These are phyloP conservation scores for Ceratonia siliqua DNA, from an alignment of 306 rosid genomes.

Conservation along the genomic window DNA sequence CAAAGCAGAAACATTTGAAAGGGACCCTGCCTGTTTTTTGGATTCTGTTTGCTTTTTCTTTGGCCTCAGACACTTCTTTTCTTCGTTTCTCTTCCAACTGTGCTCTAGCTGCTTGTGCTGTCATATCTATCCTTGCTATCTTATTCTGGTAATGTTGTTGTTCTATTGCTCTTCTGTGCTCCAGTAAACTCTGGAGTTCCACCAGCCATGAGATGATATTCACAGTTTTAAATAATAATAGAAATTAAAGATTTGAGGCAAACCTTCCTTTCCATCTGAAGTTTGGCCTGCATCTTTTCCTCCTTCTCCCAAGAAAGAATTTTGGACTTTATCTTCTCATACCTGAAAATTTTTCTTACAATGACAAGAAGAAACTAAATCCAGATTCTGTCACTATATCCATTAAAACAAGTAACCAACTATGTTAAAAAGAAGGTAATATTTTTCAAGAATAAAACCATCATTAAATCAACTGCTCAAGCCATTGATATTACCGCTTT, in stretches of 20 bases:
- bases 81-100: slow-evolving; percentile 65
- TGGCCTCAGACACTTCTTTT: slow-evolving; percentile 49
- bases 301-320: slow-evolving; percentile 70
- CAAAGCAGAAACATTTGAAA: slow-evolving; percentile 53
- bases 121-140: slow-evolving; percentile 55
- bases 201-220: slow-evolving; percentile 22
- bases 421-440: background rate
- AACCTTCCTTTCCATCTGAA: slow-evolving; percentile 68
- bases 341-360: slow-evolving; percentile 49
- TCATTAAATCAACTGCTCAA: background rate
- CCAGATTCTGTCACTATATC: background rate
- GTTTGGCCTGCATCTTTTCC: slow-evolving; percentile 59
- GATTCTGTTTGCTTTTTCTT: slow-evolving; percentile 53
- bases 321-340: slow-evolving; percentile 52
- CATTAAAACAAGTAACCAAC: background rate
- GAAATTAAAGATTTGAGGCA: background rate
- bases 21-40: slow-evolving; percentile 56
- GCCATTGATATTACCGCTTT: slow-evolving; percentile 42
- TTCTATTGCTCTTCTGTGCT: slow-evolving; percentile 44
- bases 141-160: slow-evolving; percentile 53
- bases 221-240: background rate
- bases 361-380: slow-evolving; percentile 12
- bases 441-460: background rate
- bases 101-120: slow-evolving; percentile 57
- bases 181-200: slow-evolving; percentile 51